Base-by-base conservation (phyloP, 164 flowering plant species). In the Taxillus chinensis region DNA sequence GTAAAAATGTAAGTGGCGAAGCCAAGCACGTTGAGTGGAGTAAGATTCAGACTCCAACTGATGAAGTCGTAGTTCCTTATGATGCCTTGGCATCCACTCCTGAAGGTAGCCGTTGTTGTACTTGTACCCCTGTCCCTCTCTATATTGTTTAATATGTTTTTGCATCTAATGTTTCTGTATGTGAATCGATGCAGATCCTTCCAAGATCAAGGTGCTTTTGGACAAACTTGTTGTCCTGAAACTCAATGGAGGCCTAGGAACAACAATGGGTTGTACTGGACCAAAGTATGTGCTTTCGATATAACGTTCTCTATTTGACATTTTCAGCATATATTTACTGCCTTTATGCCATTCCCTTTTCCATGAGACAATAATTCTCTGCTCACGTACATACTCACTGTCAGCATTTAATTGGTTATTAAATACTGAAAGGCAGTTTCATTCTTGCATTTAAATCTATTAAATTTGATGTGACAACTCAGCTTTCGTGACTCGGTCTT, bases 41-140 rank as follows among this genome's bases (percentile, higher is more conserved):
- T 59, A 91, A 91, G 86, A 95, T 95, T 78, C 72, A 91, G 71
- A 95, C 99, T 11, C 99, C 99, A 3, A 95, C 98, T 40, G 96
- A 91, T 65, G 87, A 91, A 52, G 84, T 91, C 3, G 99, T 95
- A 43, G 95, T 95, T 69, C 99, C 99, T 41, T 95, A 89, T 57
- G 92, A 91, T 5, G 73, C 57, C 68, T 69, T 95, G 62, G 81
- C 84, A 41, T 80, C 92, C 8, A 27, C 74, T 60, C 77, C 99
- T 15, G 82, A 84, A n/a, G 97, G 98, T 90, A 77, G 49, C 38
- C 13, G 51, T 7, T 7, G 1, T 38, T 17, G 14, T 11, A 16
- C 3, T 38, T 0, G 27, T 27, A 27, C 27, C 27, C 27, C 27
- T 27, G 27, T 27, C 27, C 27, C 27, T 5, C 45, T 39, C 16